Evolutionary conservation across 129 eudicot species (phyloP).

Genomic region (Flaveria linearis): DNA sequence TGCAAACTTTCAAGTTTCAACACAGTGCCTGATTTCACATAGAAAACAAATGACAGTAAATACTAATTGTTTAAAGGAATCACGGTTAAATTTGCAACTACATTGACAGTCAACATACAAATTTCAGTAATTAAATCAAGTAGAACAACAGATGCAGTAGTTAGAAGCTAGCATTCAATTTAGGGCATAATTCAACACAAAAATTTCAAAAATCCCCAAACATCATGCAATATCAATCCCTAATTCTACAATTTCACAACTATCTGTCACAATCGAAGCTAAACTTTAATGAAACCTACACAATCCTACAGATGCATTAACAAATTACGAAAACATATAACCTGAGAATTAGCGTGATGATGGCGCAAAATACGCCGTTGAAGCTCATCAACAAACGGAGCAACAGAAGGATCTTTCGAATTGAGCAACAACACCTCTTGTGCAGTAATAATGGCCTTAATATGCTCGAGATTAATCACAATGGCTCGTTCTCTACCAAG

Average conservation of each 20-base stretch:
- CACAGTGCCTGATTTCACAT: neutral
- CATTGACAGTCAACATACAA: too few relatives aligned
- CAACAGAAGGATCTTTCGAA: slow-evolving; percentile 43
- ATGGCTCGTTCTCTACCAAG: slow-evolving; percentile 57
- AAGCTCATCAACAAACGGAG: slow-evolving; percentile 80
- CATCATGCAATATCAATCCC: neutral
- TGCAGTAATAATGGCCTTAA: slow-evolving; percentile 46
- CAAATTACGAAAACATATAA: neutral
- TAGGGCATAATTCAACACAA: slow-evolving; percentile 10
- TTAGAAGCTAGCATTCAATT: neutral
- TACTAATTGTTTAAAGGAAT: too few relatives aligned
- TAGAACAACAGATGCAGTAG: neutral
- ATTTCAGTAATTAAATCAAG: too few relatives aligned
- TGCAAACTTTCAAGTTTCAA: neutral
- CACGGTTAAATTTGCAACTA: too few relatives aligned
- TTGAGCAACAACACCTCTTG: slow-evolving; percentile 42
- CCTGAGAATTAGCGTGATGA: slow-evolving; percentile 70
- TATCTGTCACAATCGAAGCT: neutral
- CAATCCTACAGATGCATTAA: neutral
- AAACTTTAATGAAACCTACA: neutral
- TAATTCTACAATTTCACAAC: slow-evolving; percentile 1
- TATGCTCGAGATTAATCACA: slow-evolving; percentile 43
- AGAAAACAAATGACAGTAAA: neutral
- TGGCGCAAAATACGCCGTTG: slow-evolving; percentile 63
- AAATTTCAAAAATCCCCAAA: neutral